Base-by-base conservation (phyloP, 768 basidiomycete genomes). In the Infundibulicybe gibba region DNA sequence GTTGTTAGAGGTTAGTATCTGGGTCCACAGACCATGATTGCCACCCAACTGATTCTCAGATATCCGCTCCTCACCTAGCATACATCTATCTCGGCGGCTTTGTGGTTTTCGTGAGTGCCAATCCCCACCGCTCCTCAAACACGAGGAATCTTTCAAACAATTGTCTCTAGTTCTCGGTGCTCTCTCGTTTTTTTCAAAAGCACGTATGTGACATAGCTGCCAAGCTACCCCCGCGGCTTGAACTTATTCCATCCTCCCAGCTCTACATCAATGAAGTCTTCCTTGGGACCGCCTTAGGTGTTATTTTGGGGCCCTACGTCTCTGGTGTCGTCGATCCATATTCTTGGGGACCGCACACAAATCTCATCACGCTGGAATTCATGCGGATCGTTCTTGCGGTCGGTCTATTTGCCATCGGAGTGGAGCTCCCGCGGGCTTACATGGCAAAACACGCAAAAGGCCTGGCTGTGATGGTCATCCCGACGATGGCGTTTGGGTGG, bases 241-340 rank as follows among this genome's bases (percentile, higher is more conserved):
- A 17, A 14, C 1, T 16, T 33, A 34, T 37, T 38, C 2, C 5
- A 16, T 25, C 25, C 41, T 37, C 20, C 13, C 43, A 90, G 80
- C 58, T 95, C 5, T 97, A 87, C 58, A 79, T 97, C 53, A 97
- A 93, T 55, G 95, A 99, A 72, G 94, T 95, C 31, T 85, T 94
- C 30, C 82, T 97, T 20, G 94, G 93, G 1, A 94, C 93, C 0
- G 74, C 75, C 0, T 84, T 83, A 47, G 79, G 80, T 5, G 63
- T 81, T 37, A 50, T 81, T 40, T 76, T 87, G 45, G 89, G 92
- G 2, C 94, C 91, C 4, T 73, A 90, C 49, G 79, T 74, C 41
- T 79, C 81, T 25, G 75, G 77, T 32, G 66, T 86, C 6, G 90
- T 94, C 63, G 69, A 92, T 54, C 94, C 93, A 5, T 75, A 85